Percentiles rank a stretch among this genome's conserved stretches.
phyloP scores from a whole-genome alignment of 2,329 filamentous ascomycete genomes.

The Bipolaris cookei region DNA sequence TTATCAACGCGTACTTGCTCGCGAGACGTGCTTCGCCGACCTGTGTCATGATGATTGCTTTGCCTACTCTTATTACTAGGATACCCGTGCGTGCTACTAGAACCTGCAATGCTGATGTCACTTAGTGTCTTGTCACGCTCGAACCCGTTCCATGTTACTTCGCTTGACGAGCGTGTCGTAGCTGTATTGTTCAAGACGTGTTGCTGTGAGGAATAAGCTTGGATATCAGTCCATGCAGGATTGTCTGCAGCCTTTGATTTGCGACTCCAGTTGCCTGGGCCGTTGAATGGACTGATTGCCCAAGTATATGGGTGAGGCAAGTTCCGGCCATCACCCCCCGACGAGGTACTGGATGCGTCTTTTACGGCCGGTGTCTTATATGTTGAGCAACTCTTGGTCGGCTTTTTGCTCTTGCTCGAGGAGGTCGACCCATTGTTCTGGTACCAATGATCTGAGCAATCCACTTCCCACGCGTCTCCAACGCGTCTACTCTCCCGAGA shows the following conservation, averaged over 20 bases:
- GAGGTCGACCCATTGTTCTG: constrained; percentile 1
- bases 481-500: neutral
- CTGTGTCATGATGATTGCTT: neutral
- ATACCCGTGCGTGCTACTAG: constrained; percentile 16
- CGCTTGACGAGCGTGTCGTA: neutral
- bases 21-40: neutral
- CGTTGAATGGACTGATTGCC: neutral
- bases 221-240: constrained; percentile 2
- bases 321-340: constrained; percentile 5
- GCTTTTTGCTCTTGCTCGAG: constrained; percentile 8
- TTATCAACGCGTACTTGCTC: constrained; percentile 3
- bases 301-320: constrained; percentile 12
- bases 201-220: neutral
- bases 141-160: constrained; percentile 29
- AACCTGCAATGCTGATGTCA: constrained; percentile 25
- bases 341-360: constrained; percentile 21
- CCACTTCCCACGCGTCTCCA: constrained; percentile 4
- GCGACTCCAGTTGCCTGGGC: constrained; percentile 1
- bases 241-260: constrained; percentile 3
- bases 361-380: constrained; percentile 35
- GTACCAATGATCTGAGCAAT: constrained; percentile 2
- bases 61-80: neutral
- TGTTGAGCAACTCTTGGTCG: constrained; percentile 20
- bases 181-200: neutral
- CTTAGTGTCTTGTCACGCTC: constrained; percentile 27